Evolutionary conservation across 352 stramenopile species (phyloP), one percentile per base, ranked within the genome.

Genomic region (Phytophthora melonis): DNA sequence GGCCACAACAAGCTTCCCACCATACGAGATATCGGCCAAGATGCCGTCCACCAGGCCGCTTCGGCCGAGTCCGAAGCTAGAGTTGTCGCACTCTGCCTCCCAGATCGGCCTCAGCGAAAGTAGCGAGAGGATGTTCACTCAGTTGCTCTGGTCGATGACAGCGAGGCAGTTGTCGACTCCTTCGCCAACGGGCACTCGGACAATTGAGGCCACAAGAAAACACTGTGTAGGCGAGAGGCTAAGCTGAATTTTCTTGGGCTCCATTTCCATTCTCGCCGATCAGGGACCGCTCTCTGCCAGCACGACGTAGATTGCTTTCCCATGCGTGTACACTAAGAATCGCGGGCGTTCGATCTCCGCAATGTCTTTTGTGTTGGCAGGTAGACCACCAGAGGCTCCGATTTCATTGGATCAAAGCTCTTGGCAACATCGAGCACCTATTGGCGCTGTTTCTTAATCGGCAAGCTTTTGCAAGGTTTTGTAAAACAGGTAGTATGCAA

Each of bases 121-220:
- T 11, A 93, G 54, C 3, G 84, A 90, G 8, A 94, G 64, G 43
- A 95, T 74, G 55, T 92, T 93, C 55, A 93, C 39, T 5, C 69
- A 75, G 55, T 88, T 86, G 54, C 82, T 93, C 65, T 92, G 83
- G 61, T 93, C 88, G 43, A 94, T 63, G 7, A 83, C 85, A 8
- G 84, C 75, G n/a, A 93, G 69, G 16, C 79, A 91, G 54, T 90
- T 80, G 54, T 95, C 86, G 2, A 93, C 57, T 9, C 74, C 68
- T 27, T 88, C 83, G 2, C 79, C 73, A 14, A 90, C 75, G 1
- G 87, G 87, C 2, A 93, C 73, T 23, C 84, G 80, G 34, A 93
- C 75, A 47, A 93, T 69, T 3, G 77, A 83, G 0, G 80, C 86
- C 45, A 79, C 58, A 21, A 89, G 32, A 5, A 91, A 19, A 27